A percentile compares a stretch with the other conserved stretches of the same genome.
phyloP scores from a whole-genome alignment of 176 grass and related monocot species.

The Triticum urartu region DNA sequence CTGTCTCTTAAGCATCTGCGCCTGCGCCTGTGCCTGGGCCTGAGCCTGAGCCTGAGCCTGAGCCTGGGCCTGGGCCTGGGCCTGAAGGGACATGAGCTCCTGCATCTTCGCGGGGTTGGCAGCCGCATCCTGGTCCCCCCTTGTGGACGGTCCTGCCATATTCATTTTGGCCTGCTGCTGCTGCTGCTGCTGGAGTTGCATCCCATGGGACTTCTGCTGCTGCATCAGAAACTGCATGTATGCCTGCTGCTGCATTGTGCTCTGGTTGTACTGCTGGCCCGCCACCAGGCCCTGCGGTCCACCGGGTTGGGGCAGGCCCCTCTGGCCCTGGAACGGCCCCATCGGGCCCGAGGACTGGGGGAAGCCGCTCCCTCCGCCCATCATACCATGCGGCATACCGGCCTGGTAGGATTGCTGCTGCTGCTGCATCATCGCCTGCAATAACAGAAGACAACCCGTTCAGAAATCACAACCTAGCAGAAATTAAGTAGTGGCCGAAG shows the following conservation, averaged over 20 bases:
- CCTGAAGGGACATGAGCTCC: slow-evolving; percentile 73
- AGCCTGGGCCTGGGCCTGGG: not conserved
- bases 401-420: slow-evolving; percentile 49
- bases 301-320: slow-evolving; percentile 33
- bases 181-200: slow-evolving; percentile 61
- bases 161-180: slow-evolving; percentile 60
- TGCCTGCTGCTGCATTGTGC: slow-evolving; percentile 66
- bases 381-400: slow-evolving; percentile 44
- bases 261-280: slow-evolving; percentile 43
- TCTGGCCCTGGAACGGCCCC: slow-evolving; percentile 45
- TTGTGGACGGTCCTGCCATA: slow-evolving; percentile 44
- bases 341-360: slow-evolving; percentile 37
- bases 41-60: slow-evolving; percentile 22
- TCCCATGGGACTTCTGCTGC: slow-evolving; percentile 73
- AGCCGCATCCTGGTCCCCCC: slow-evolving; percentile 60
- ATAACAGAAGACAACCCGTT: not conserved
- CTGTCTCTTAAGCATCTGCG: slow-evolving; percentile 51
- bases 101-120: slow-evolving; percentile 70
- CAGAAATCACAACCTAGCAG: not conserved
- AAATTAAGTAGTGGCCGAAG: not conserved
- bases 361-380: slow-evolving; percentile 36
- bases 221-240: slow-evolving; percentile 74
- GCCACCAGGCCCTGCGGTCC: slow-evolving; percentile 37
- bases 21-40: slow-evolving; percentile 15
- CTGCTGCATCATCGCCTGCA: slow-evolving; percentile 54